Percentiles rank a stretch among this genome's conserved stretches.
phyloP scores from a whole-genome alignment of 2,329 filamentous ascomycete species.

The Tolypocladium ovalisporum region DNA sequence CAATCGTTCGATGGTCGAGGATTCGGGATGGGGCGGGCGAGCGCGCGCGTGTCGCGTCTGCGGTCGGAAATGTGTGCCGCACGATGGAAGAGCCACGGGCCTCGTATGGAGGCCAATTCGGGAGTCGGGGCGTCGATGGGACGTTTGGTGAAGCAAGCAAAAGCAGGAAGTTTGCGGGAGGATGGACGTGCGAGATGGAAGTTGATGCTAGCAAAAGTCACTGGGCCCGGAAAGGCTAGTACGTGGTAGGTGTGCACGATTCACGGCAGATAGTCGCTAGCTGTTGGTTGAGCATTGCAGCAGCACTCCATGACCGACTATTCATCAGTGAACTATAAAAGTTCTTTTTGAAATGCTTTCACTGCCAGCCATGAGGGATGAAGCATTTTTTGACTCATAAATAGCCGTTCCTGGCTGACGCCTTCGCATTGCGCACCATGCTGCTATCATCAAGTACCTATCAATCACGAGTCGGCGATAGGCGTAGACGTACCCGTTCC shows the following conservation, averaged over 20 bases:
- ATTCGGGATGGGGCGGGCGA: neutral
- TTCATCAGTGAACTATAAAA: neutral
- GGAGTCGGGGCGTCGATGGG: neutral
- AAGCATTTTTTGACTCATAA: neutral
- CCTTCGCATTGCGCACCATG: neutral
- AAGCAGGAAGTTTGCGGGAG: conserved; percentile 1
- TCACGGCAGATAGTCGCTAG: conserved; percentile 2
- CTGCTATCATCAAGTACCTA: neutral
- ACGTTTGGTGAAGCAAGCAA: neutral
- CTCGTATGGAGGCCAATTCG: conserved; percentile 3
- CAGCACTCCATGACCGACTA: neutral
- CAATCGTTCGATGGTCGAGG: neutral
- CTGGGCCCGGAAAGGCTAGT: conserved; percentile 7
- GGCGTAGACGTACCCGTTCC: neutral
- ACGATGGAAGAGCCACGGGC: neutral
- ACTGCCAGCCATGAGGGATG: too few species aligned
- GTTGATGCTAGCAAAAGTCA: conserved; percentile 7
- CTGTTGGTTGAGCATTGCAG: neutral
- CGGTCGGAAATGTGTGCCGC: neutral
- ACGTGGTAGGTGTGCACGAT: neutral
- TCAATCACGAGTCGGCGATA: neutral
- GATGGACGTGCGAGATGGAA: conserved; percentile 7
- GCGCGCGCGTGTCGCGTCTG: neutral
- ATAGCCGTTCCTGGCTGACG: neutral
- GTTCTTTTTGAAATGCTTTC: neutral